Base-by-base conservation (phyloP, 805 yeast species). In the Saturnispora zaruensis region DNA sequence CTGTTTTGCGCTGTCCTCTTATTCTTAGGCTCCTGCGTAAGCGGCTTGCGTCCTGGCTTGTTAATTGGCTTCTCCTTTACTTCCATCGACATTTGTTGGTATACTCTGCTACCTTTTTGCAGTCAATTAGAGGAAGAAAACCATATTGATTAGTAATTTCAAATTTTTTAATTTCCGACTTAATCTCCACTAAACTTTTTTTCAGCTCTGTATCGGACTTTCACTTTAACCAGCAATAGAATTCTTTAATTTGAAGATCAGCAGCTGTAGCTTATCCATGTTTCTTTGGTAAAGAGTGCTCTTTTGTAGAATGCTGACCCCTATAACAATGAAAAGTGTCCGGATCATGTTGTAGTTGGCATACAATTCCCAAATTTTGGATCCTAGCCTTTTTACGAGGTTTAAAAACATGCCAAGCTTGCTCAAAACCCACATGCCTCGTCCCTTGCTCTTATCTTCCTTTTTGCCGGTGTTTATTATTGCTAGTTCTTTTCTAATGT, bases 1-100 rank as follows among this genome's bases (percentile, higher is more conserved):
- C 98, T 77, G 66, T 93, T 91, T 69, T 93, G 98, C 2, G 97
- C 97, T 14, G 96, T 88, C 58, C 99, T 75, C 72, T 87, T 91
- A 60, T 80, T 81, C 63, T 84, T 88, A 57, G 88, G 95, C 18
- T 78, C 75, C 7, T 83, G 79, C 14, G 72, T 76, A 47, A 84
- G 70, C 0, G 87, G 90, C 70, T 87, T 89, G 52, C 96, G 75
- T 2, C 96, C 96, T 0, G 93, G 88, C 61, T 81, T 83, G 44
- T 16, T 38, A 9, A 24, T 11, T 33, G 36, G 11, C 30, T 28
- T 30, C 6, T 46, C 44, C 11, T 37, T 20, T 3, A 34, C 18
- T 16, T 23, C 18, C 16, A 33, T 18, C 9, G 49, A 40, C 49
- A 40, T 28, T 28, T 28, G 14, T 28, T 28, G 13, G 32, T 28